Evolutionary conservation across 805 yeast genomes (phyloP), one percentile per base, ranked within the genome.

Genomic region (Candida jianshihensis): DNA sequence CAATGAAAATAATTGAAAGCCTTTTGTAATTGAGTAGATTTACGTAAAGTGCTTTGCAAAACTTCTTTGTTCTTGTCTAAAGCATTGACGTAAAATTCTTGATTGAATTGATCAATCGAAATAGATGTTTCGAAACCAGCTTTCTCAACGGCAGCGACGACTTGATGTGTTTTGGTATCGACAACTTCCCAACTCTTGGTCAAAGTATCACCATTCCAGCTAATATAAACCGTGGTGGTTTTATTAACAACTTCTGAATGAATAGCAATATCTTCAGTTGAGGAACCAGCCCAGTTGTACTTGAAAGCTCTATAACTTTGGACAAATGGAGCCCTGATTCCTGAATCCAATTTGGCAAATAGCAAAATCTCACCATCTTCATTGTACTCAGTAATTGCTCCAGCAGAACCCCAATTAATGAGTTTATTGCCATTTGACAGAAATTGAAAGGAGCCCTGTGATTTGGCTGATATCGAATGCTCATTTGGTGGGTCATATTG

Each of bases 131-230:
- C 64, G 39, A 58, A 61, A 2, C 63, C 61, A 12, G 51, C 43
- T 40, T 40, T 55, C 7, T 41, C 33, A 9, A 47, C 26, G 39
- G 44, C 48, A 16, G 50, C 56, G 16, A 40, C 8, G 51, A 28
- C 15, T 36, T 35, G 15, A 15, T 38, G 38, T 32, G 46, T 32
- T 28, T 27, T 8, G 3, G 30, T 47, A 44, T 33, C 41, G 11
- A 42, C 37, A 22, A 52, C 44, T 35, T 47, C 51, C 66, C 68
- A 62, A 9, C 26, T 31, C 33, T 48, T 47, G 21, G 65, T 60
- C 19, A 43, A 36, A 3, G 66, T 61, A 35, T 61, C 66, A n/a
- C 66, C 68, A 44, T 61, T 62, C 66, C 66, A 62, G 24, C 60
- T 54, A 30, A 61, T 58, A 35, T 57, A 59, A 3, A 57, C 37